Evolutionary conservation across 306 rosid species (phyloP).

Genomic region (Begonia fuchsioides): DNA sequence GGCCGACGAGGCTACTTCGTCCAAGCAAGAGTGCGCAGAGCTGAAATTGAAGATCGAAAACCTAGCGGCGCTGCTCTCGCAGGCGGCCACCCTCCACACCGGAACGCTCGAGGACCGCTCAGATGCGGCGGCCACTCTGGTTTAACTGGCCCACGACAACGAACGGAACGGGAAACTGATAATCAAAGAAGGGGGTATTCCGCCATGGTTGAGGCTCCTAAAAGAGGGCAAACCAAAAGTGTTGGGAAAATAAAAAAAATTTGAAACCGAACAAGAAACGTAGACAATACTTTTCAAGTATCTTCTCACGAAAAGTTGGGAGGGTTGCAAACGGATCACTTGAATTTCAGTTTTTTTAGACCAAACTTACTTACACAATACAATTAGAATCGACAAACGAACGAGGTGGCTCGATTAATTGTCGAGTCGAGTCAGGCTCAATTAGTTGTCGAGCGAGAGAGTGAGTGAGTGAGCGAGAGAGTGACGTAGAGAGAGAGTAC

Average conservation of each 20-base stretch:
- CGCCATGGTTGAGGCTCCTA: constrained; percentile 36
- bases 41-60: constrained; percentile 57
- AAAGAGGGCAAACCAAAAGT: constrained; percentile 57
- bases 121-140: constrained; percentile 62
- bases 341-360: too few species aligned
- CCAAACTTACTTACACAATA: too few species aligned
- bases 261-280: too few species aligned
- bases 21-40: constrained; percentile 50
- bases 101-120: constrained; percentile 47
- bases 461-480: too few species aligned
- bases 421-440: too few species aligned
- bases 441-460: too few species aligned
- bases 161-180: constrained; percentile 57
- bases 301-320: too few species aligned
- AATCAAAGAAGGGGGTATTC: constrained; percentile 63
- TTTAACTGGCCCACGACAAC: constrained; percentile 45
- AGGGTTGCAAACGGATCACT: too few species aligned
- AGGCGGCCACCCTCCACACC: constrained; percentile 43
- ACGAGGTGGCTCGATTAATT: too few species aligned
- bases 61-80: constrained; percentile 60
- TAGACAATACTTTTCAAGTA: too few species aligned
- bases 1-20: constrained; percentile 51
- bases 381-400: too few species aligned
- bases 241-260: constrained; percentile 51
- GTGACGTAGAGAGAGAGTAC: too few species aligned